These are phyloP conservation scores for Beauveria sp. DNA, from an alignment of 2,329 filamentous ascomycete genomes.

Conservation along the genomic window DNA sequence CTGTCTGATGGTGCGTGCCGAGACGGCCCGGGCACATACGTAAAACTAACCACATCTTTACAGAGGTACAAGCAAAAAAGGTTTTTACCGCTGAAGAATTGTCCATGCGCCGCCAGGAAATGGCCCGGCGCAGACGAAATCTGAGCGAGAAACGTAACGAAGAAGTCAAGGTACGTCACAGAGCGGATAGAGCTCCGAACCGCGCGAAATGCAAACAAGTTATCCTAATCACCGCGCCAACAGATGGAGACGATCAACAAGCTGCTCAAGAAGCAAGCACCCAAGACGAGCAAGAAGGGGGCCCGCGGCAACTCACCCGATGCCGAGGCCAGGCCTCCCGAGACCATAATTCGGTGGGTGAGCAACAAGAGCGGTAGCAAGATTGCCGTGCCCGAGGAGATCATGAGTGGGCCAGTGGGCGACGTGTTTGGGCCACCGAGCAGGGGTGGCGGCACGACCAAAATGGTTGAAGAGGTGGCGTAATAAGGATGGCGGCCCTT, in stretches of 20 bases:
- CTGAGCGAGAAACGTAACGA: conserved; percentile 59
- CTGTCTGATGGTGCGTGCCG: conserved; percentile 47
- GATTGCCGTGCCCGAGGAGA: conserved; percentile 60
- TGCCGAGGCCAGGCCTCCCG: conserved; percentile 42
- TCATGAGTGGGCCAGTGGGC: conserved; percentile 57
- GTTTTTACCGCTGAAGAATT: conserved; percentile 54
- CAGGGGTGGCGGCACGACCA: conserved; percentile 28
- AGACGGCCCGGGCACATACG: background rate
- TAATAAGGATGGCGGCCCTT: conserved; percentile 16
- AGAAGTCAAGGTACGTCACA: conserved; percentile 48
- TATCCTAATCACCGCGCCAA: background rate
- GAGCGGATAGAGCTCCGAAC: background rate
- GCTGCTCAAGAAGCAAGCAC: conserved; percentile 76
- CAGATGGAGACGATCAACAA: conserved; percentile 91
- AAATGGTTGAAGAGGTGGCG: conserved; percentile 49
- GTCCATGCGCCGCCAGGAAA: conserved; percentile 54
- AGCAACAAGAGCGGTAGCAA: conserved; percentile 57
- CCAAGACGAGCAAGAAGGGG: conserved; percentile 58
- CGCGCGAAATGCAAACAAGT: background rate
- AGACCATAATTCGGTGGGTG: conserved; percentile 63
- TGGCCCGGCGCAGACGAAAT: conserved; percentile 54
- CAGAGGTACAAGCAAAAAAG: conserved; percentile 59
- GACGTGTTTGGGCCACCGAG: conserved; percentile 38
- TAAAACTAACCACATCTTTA: conserved; percentile 15
- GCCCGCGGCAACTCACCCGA: conserved; percentile 43